Evolutionary conservation across 2,329 filamentous ascomycete species (phyloP), one percentile per base, ranked within the genome.

Genomic region (Chrysosporium queenslandicum): DNA sequence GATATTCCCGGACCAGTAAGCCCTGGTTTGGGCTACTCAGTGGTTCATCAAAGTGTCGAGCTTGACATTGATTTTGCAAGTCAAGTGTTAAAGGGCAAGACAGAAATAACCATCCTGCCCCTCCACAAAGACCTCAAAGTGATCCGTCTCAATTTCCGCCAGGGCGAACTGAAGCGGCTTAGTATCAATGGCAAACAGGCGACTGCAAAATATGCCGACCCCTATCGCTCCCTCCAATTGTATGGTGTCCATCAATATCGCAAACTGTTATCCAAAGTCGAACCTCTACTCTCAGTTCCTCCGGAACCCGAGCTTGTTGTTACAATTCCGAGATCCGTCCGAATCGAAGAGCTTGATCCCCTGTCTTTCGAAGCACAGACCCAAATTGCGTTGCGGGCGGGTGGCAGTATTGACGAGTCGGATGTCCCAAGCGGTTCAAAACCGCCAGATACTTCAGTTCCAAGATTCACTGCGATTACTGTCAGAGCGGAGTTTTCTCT

Each of bases 1-100:
- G 54, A 53, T 7, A 40, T 32, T 9, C 47, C 27, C 21, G 23
- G 20, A 14, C 30, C 25, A 21, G 23, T 37, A 27, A 32, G 32
- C 14, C 36, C 63, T 47, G 62, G 61, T 27, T 60, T 66, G 55
- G 72, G 72, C 34, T 82, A 77, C 62, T 74, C 74, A 45, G 74
- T 97, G 53, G 77, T 87, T 51, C 85, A 89, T 70, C 91, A 97
- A 71, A 86, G 87, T 66, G 83, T 98, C 46, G 84, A 89, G 61
- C 76, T 98, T 55, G 90, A 97, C 62, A 76, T 98, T 64, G 86
- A 94, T 71, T 94, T 98, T 66, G 77, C 79, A 58, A 80, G 79
- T 50, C 84, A 83, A 68, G 79, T 77, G 63, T 72, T 97, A 62
- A 82, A 79, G 56, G 92, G 92, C 47, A 84, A 80, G 57, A 87